Percentiles rank a stretch among this genome's conserved stretches.
Conservation (phyloP, 768 basidiomycete species). For the Boletus eberwhitei region DNA sequence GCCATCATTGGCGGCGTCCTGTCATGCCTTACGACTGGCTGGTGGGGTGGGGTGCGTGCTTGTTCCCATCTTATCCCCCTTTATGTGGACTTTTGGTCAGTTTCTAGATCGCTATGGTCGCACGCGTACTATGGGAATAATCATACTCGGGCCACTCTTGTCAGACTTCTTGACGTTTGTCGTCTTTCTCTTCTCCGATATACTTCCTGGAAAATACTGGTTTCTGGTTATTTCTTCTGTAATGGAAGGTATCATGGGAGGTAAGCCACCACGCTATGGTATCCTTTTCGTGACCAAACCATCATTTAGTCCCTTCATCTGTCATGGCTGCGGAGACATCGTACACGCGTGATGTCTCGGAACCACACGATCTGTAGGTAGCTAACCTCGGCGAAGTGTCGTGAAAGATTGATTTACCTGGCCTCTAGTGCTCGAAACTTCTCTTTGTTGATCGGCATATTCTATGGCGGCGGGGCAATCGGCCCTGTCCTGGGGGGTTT, state of each 20-base stretch:
- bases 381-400: background rate
- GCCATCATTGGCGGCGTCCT: conserved; percentile 2
- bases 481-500: background rate
- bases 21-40: conserved; percentile 1
- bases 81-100: background rate
- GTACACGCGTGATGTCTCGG: background rate
- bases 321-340: background rate
- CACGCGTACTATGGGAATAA: background rate
- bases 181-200: background rate
- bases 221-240: background rate
- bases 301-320: background rate
- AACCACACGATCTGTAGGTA: background rate
- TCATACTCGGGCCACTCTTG: background rate
- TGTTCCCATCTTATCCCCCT: background rate
- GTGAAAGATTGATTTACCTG: background rate
- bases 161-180: background rate
- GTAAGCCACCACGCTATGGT: background rate
- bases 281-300: background rate
- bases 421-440: background rate
- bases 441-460: background rate
- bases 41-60: conserved; percentile 2
- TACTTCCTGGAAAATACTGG: background rate
- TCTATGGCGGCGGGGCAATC: background rate
- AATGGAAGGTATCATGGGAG: background rate
- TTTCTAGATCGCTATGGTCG: background rate